phyloP scores from a whole-genome alignment of 2,329 filamentous ascomycete species.

The Botryotinia convoluta region DNA sequence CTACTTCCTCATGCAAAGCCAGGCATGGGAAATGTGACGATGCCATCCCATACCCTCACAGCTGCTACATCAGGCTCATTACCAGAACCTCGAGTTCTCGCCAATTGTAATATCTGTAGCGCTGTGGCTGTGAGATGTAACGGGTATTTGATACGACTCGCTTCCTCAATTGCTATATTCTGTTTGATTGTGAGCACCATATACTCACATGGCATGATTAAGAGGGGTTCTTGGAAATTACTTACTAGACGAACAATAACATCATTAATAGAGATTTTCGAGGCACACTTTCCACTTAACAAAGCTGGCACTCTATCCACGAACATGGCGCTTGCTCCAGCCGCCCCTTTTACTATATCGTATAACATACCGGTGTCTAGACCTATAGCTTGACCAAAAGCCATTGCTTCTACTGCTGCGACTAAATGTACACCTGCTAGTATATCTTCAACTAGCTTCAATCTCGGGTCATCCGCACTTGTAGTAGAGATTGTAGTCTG shows the following conservation, averaged over 20 bases:
- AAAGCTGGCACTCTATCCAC: slow-evolving; percentile 41
- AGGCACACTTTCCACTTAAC: slow-evolving; percentile 39
- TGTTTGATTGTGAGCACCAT: slow-evolving; percentile 33
- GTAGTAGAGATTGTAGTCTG: slow-evolving; percentile 23
- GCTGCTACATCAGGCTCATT: slow-evolving; percentile 41
- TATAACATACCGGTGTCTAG: slow-evolving; percentile 50
- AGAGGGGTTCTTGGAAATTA: neutral
- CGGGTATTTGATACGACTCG: slow-evolving; percentile 38
- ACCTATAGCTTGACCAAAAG: slow-evolving; percentile 52
- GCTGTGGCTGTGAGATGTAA: slow-evolving; percentile 40
- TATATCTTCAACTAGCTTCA: slow-evolving; percentile 55
- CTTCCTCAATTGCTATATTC: slow-evolving; percentile 38
- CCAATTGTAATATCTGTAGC: slow-evolving; percentile 41
- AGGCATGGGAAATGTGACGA: neutral
- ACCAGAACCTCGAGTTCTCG: slow-evolving; percentile 37
- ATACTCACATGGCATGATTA: neutral
- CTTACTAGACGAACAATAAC: slow-evolving; percentile 40
- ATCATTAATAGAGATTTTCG: slow-evolving; percentile 40
- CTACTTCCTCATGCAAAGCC: neutral
- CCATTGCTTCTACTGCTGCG: slow-evolving; percentile 54
- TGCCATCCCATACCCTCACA: slow-evolving; percentile 42
- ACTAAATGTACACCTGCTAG: slow-evolving; percentile 55
- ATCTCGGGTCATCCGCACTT: slow-evolving; percentile 30
- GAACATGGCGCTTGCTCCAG: slow-evolving; percentile 42
- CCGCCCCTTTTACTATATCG: slow-evolving; percentile 46